Evolutionary conservation across 148 eudicot species (phyloP).

Genomic region (Selenicereus undatus): DNA sequence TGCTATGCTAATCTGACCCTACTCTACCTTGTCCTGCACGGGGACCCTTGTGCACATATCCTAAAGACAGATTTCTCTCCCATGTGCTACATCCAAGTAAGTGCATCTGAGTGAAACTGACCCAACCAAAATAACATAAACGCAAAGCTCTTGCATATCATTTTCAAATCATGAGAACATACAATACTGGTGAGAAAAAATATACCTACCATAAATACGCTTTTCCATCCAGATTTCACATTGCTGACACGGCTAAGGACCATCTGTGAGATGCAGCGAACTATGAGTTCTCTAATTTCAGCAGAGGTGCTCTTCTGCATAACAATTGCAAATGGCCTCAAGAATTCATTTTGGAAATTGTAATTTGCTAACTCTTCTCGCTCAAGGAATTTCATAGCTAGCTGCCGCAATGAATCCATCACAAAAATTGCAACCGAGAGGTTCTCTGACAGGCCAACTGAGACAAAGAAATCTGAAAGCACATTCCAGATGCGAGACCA

Average conservation of each 20-base stretch:
- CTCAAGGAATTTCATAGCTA: constrained; percentile 96
- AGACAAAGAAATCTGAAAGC: constrained; percentile 94
- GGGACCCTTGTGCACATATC: background rate
- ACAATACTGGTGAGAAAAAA: background rate
- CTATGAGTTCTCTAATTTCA: constrained; percentile 92
- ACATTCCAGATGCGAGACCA: constrained; percentile 99
- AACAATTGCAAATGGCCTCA: constrained; percentile 92
- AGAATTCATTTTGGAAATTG: constrained; percentile 96
- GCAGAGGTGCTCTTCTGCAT: constrained; percentile 89
- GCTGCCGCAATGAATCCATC: constrained; percentile 98
- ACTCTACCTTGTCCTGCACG: background rate
- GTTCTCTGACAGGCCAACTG: constrained; percentile 94
- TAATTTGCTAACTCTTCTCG: constrained; percentile 98
- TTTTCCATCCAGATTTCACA: constrained; percentile 99
- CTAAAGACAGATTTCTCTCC: background rate
- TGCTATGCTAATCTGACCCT: background rate
- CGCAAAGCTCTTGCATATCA: background rate
- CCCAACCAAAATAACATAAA: background rate
- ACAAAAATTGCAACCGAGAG: constrained; percentile 99
- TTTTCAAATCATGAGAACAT: background rate
- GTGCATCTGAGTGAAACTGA: background rate
- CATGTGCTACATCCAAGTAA: background rate
- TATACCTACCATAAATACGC: constrained; percentile 77
- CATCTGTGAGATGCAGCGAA: constrained; percentile 97
- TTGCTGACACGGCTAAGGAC: constrained; percentile 90